Conservation (phyloP, 164 flowering plant species). For the Berberis vulgaris region DNA sequence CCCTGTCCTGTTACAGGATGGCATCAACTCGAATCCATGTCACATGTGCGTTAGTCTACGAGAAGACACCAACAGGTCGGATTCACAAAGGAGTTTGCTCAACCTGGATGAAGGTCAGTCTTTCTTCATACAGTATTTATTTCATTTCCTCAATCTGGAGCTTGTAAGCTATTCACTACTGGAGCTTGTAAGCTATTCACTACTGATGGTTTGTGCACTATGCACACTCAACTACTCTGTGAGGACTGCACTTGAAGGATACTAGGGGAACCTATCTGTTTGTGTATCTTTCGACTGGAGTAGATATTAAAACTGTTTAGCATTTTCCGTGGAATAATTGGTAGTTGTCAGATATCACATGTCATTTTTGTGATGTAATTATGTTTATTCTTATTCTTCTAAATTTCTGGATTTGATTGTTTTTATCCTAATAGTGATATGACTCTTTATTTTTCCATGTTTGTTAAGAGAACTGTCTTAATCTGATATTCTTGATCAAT, state of each 20-base stretch:
- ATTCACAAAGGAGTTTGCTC: constrained; percentile 94
- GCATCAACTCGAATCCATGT: constrained; percentile 86
- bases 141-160: neutral
- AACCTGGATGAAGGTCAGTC: constrained; percentile 94
- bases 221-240: no score
- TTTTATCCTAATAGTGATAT: neutral
- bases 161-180: neutral
- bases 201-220: no score
- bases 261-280: no score
- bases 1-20: constrained; percentile 43
- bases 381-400: neutral
- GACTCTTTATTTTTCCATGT: neutral
- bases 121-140: neutral
- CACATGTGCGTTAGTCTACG: constrained; percentile 86
- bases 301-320: no score
- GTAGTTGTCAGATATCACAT: no score
- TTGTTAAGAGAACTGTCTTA: neutral
- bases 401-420: no score
- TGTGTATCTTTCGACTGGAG: no score
- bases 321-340: no score
- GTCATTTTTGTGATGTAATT: neutral
- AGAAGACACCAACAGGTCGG: constrained; percentile 77
- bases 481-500: neutral
- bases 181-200: neutral
- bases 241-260: no score